phyloP scores from a whole-genome alignment of 768 basidiomycete species.

The Auricularia sp. region DNA sequence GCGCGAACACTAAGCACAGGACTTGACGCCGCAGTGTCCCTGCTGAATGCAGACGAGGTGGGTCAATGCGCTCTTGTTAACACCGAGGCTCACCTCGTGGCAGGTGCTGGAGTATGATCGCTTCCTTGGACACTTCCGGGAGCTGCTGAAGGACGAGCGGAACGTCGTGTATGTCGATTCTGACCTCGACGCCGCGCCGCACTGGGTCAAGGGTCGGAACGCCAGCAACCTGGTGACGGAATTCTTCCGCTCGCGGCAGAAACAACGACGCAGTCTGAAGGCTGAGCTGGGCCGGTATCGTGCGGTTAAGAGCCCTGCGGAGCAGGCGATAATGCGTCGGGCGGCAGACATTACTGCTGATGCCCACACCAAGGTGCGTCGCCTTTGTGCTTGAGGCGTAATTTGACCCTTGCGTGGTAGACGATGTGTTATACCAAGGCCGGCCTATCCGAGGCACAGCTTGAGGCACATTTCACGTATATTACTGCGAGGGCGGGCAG shows the following conservation, averaged over 20 bases:
- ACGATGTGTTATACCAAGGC: constrained; percentile 71
- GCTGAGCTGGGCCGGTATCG: constrained; percentile 64
- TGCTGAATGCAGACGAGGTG: constrained; percentile 74
- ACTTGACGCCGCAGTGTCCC: constrained; percentile 45
- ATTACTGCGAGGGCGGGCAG: constrained; percentile 68
- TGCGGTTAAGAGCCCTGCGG: constrained; percentile 67
- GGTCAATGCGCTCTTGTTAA: neutral
- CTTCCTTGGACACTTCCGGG: constrained; percentile 16
- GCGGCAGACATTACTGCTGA: constrained; percentile 83
- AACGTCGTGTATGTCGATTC: too few relatives aligned
- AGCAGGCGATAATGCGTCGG: constrained; percentile 67
- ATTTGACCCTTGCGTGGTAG: constrained; percentile 28
- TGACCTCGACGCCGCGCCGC: too few relatives aligned
- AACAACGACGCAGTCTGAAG: constrained; percentile 40
- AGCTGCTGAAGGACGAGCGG: too few relatives aligned
- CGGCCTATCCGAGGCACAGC: constrained; percentile 46
- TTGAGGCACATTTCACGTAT: constrained; percentile 87
- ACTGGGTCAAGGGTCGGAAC: constrained; percentile 29
- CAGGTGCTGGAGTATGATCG: constrained; percentile 41
- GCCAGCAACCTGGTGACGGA: constrained; percentile 15
- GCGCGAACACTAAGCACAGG: constrained; percentile 40
- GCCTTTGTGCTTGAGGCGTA: neutral
- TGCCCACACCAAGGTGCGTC: constrained; percentile 70
- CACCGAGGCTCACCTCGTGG: constrained; percentile 24
- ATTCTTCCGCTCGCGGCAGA: constrained; percentile 24